phyloP scores from a whole-genome alignment of 441 rosid genomes.

The Euphorbia neoarborescens region DNA sequence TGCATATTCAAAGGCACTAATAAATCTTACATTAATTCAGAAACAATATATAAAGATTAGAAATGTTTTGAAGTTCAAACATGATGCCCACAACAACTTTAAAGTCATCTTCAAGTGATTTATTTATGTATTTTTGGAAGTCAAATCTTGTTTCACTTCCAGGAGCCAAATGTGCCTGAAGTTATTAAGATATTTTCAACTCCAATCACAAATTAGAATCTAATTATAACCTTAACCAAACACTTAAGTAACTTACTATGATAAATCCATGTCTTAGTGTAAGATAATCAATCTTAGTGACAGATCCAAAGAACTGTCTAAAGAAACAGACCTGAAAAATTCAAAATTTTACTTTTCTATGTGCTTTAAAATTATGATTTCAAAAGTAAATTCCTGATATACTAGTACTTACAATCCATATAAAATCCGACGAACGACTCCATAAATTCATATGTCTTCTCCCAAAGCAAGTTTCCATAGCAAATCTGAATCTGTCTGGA shows the following conservation, averaged over 20 bases:
- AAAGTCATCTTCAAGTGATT: conserved; percentile 85
- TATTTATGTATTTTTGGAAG: conserved; percentile 69
- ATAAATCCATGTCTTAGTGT: conserved; percentile 87
- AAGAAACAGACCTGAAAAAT: conserved; percentile 76
- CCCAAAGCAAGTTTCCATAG: conserved; percentile 91
- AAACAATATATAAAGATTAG: neutral
- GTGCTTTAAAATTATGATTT: neutral
- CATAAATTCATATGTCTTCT: conserved; percentile 65
- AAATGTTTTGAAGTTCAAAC: conserved; percentile 28
- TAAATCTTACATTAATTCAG: conserved; percentile 1
- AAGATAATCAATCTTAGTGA: conserved; percentile 74
- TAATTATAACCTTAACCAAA: neutral
- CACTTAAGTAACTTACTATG: conserved; percentile 28
- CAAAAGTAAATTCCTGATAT: neutral
- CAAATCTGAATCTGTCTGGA: conserved; percentile 91
- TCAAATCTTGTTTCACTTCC: conserved; percentile 63
- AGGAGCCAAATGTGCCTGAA: conserved; percentile 87
- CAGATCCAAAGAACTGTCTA: conserved; percentile 91
- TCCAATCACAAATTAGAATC: neutral
- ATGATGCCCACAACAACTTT: conserved; percentile 81
- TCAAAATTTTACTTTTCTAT: neutral
- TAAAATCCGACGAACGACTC: conserved; percentile 52
- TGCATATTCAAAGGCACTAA: conserved; percentile 27
- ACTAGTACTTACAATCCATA: conserved; percentile 82
- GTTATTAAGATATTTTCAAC: neutral